These are phyloP conservation scores for Cyclostephanos invisitatus DNA, from an alignment of 108 stramenopile genomes.

Conservation along the genomic window DNA sequence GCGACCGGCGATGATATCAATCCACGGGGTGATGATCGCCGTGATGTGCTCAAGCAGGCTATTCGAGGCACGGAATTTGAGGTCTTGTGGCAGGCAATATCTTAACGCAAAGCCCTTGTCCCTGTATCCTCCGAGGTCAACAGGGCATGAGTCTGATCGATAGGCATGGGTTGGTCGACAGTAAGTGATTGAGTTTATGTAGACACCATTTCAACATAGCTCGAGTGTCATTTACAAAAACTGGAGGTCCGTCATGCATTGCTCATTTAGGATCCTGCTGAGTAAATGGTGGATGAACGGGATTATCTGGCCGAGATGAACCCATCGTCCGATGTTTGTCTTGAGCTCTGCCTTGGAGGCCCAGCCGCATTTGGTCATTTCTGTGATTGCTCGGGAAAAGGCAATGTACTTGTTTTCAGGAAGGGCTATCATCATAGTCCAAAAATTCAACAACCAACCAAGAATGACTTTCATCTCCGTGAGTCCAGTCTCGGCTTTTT, in stretches of 20 bases:
- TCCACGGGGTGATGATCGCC: constrained; percentile 1
- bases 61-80: constrained; percentile 14
- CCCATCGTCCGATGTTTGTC: too few relatives aligned
- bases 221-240: neutral
- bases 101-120: constrained; percentile 9
- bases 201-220: neutral
- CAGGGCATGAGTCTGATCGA: constrained; percentile 18
- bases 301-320: neutral
- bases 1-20: neutral
- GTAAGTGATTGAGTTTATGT: constrained; percentile 4
- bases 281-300: constrained; percentile 13
- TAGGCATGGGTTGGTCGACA: neutral
- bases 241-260: neutral
- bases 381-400: neutral
- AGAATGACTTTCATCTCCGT: neutral
- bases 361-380: neutral
- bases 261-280: constrained; percentile 8
- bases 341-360: too few relatives aligned
- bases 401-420: neutral
- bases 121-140: constrained; percentile 4
- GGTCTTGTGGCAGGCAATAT: constrained; percentile 8
- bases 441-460: neutral
- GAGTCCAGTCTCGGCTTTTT: neutral
- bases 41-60: constrained; percentile 23
- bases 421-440: neutral